phyloP scores from a whole-genome alignment of 2,329 filamentous ascomycete species.

The Neoascochyta sp. region DNA sequence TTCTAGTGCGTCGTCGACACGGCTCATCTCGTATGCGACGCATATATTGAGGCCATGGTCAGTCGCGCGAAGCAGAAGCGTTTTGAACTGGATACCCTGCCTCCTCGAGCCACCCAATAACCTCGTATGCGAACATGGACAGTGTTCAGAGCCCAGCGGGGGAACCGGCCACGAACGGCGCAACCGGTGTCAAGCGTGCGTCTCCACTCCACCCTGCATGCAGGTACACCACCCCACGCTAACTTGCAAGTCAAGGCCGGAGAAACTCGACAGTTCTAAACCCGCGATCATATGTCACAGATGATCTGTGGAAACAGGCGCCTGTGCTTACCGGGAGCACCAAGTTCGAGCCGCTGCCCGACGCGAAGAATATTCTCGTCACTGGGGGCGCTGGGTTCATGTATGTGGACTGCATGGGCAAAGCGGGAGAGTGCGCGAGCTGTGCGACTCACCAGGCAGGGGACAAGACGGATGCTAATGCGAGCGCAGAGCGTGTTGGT shows the following conservation, averaged over 20 bases:
- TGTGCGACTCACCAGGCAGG: slow-evolving; percentile 4
- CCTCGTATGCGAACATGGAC: too few species aligned
- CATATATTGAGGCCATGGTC: too few species aligned
- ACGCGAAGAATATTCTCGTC: slow-evolving; percentile 77
- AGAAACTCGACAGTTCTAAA: slow-evolving; percentile 41
- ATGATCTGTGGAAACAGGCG: slow-evolving; percentile 67
- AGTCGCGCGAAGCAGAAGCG: too few species aligned
- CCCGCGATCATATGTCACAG: slow-evolving; percentile 47
- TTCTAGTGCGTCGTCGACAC: too few species aligned
- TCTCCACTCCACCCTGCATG: slow-evolving; percentile 5
- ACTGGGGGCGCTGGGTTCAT: slow-evolving; percentile 85
- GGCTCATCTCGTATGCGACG: too few species aligned
- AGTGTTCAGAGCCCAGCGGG: slow-evolving; percentile 17
- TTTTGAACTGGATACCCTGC: too few species aligned
- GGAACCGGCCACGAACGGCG: slow-evolving; percentile 8
- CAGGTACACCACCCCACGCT: slow-evolving; percentile 6
- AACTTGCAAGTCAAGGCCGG: slow-evolving; percentile 20
- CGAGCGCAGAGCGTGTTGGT: slow-evolving; percentile 67
- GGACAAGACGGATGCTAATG: slow-evolving; percentile 12
- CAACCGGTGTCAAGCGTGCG: slow-evolving; percentile 28
- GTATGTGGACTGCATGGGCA: slow-evolving; percentile 47
- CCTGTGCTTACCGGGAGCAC: slow-evolving; percentile 67
- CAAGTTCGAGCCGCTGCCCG: slow-evolving; percentile 63
- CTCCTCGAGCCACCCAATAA: too few species aligned
- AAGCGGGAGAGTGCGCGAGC: slow-evolving; percentile 2